Percentiles rank a stretch among this genome's conserved stretches.
phyloP scores from a whole-genome alignment of 2,329 filamentous ascomycete genomes.

The Diaporthe humulicola region DNA sequence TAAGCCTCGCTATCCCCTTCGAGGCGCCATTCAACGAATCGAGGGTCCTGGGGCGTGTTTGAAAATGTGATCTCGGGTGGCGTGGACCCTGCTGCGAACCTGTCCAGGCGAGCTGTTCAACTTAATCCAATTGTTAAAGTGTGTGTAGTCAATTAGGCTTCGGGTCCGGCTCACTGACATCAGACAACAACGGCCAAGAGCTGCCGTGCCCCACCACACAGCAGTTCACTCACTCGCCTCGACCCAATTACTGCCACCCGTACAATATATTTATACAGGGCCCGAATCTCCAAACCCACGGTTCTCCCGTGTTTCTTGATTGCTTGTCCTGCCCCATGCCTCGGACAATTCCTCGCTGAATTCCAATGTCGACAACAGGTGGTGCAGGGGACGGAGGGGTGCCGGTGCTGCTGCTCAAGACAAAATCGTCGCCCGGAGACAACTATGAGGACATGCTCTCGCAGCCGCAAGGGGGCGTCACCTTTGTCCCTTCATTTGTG shows the following conservation, averaged over 20 bases:
- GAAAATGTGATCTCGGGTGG: neutral
- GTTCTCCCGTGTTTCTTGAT: neutral
- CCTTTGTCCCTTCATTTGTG: conserved; percentile 77
- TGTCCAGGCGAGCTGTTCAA: neutral
- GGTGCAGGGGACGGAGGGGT: conserved; percentile 42
- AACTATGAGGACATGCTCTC: conserved; percentile 79
- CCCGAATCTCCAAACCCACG: neutral
- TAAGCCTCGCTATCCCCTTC: neutral
- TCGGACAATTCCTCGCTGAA: neutral
- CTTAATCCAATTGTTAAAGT: neutral
- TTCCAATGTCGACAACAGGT: conserved; percentile 35
- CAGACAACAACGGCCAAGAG: conserved; percentile 14
- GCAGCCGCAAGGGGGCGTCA: conserved; percentile 52
- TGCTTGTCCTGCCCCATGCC: neutral
- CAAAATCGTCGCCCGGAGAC: conserved; percentile 78
- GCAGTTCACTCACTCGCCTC: neutral
- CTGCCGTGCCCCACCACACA: conserved; percentile 6
- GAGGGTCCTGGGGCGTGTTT: neutral
- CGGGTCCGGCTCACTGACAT: conserved; percentile 29
- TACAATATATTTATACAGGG: neutral
- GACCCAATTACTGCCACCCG: neutral
- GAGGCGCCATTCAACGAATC: conserved; percentile 15
- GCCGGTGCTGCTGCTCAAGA: conserved; percentile 82
- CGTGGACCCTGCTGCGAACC: neutral
- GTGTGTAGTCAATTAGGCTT: neutral